phyloP scores from a whole-genome alignment of 495 filamentous ascomycete species.

The Podospora fimiseda region DNA sequence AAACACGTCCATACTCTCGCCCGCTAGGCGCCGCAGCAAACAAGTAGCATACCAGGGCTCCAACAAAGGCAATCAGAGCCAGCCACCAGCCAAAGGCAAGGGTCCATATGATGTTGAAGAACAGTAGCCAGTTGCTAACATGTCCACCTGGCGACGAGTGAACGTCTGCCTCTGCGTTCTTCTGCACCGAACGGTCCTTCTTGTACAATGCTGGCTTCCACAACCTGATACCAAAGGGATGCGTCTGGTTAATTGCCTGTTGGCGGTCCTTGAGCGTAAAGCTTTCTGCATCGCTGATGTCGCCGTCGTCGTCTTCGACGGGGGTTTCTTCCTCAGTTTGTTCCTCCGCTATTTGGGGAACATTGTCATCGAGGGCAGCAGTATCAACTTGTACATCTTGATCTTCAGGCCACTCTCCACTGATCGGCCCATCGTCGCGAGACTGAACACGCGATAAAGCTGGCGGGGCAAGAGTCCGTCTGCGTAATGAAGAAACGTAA shows the following conservation, averaged over 20 bases:
- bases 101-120: constrained; percentile 89
- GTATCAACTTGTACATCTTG: constrained; percentile 11
- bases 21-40: constrained; percentile 76
- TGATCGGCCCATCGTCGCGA: constrained; percentile 33
- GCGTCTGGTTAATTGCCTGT: constrained; percentile 96
- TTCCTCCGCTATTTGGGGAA: constrained; percentile 16
- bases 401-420: constrained; percentile 22
- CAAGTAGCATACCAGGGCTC: constrained; percentile 68
- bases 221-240: constrained; percentile 96
- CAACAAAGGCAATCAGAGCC: constrained; percentile 63
- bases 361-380: constrained; percentile 25
- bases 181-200: constrained; percentile 91
- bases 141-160: constrained; percentile 88
- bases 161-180: constrained; percentile 93
- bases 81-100: constrained; percentile 97
- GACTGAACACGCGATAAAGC: constrained; percentile 54
- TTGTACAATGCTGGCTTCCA: constrained; percentile 99
- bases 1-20: constrained; percentile 76
- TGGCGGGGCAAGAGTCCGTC: constrained; percentile 57
- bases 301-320: constrained; percentile 52
- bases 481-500: constrained; percentile 63
- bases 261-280: constrained; percentile 88
- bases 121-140: constrained; percentile 72
- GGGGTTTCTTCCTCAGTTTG: constrained; percentile 27
- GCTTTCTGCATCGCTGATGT: constrained; percentile 72